Evolutionary conservation across 768 basidiomycete species (phyloP), one percentile per base, ranked within the genome.

Genomic region (Leccinum subgranulosum): DNA sequence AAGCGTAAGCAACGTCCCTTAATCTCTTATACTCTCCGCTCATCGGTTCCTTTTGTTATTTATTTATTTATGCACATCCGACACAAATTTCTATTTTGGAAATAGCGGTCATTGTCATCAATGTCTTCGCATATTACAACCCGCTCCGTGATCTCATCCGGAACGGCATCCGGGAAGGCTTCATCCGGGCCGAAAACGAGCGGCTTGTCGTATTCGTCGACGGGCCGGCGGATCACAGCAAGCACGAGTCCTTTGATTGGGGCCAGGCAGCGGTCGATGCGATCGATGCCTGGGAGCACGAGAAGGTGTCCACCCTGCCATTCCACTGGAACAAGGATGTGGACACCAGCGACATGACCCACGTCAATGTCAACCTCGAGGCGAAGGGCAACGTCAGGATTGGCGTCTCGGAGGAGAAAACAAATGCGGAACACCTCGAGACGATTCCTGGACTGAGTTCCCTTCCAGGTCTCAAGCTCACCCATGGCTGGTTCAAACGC

Each of bases 41-140:
- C 58, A 51, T 54, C 21, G 12, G 19, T 23, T 23, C 21, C 17
- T 15, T 28, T 49, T 10, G 6, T 21, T 6, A 7, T 7, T n/a
- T 48, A 41, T 54, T 53, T 60, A 51, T 49, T 34, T 9, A 46
- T 7, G 49, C n/a, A 33, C 31, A 33, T 33, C 5, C 31, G 31
- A 29, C 17, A 17, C 21, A 39, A 53, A n/a, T 21, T 0, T 10
- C 39, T 27, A 5, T 15, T 50, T 6, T 25, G 28, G 34, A 23
- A 53, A 59, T 66, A 94, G 87, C 95, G 14, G 88, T 97, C 43
- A 74, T 97, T 45, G 75, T 97, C 25, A 68, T 97, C n/a, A 96
- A 98, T 69, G 88, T 97, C 27, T 81, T 83, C 28, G 81, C 81
- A 0, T 97, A 88, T 76, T 99, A 84, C 74, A 82, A 92, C 25